Percentiles rank a stretch among this genome's conserved stretches.
Evolutionary conservation across 2,329 filamentous ascomycete species (phyloP).

Genomic region (Apiospora sp.): DNA sequence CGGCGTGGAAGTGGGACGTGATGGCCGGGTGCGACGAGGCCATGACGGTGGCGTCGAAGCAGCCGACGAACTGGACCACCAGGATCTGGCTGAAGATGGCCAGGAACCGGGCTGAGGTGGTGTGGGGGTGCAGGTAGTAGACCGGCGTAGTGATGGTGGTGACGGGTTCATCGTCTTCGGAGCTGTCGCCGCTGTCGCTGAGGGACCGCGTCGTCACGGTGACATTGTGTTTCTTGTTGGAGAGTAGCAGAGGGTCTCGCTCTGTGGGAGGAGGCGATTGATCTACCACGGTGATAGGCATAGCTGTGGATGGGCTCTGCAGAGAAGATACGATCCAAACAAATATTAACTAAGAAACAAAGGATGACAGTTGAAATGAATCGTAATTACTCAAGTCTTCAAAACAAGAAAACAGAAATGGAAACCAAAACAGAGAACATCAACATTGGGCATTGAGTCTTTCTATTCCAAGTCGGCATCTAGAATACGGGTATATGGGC

Average conservation of each 20-base stretch:
- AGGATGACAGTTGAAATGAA: background rate
- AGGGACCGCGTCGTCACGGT: background rate
- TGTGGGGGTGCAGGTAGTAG: background rate
- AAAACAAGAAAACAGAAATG: background rate
- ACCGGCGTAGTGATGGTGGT: background rate
- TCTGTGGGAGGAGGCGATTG: background rate
- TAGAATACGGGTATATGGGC: background rate
- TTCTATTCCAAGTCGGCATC: background rate
- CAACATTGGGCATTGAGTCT: background rate
- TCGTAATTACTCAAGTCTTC: background rate
- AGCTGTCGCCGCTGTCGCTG: background rate
- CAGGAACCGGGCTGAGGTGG: background rate
- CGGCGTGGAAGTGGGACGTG: slow-evolving; percentile 9
- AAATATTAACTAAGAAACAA: background rate
- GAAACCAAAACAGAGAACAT: background rate
- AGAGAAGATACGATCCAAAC: background rate
- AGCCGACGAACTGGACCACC: slow-evolving; percentile 4
- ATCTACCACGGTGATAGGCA: background rate
- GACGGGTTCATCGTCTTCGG: background rate
- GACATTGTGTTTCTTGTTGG: background rate
- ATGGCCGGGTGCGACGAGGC: slow-evolving; percentile 16
- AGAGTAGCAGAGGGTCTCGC: background rate
- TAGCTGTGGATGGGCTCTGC: background rate
- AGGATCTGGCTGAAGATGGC: slow-evolving; percentile 20
- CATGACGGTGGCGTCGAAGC: slow-evolving; percentile 18